phyloP scores from a whole-genome alignment of 139 green algal genomes.

The Chlamydomonas applanata region DNA sequence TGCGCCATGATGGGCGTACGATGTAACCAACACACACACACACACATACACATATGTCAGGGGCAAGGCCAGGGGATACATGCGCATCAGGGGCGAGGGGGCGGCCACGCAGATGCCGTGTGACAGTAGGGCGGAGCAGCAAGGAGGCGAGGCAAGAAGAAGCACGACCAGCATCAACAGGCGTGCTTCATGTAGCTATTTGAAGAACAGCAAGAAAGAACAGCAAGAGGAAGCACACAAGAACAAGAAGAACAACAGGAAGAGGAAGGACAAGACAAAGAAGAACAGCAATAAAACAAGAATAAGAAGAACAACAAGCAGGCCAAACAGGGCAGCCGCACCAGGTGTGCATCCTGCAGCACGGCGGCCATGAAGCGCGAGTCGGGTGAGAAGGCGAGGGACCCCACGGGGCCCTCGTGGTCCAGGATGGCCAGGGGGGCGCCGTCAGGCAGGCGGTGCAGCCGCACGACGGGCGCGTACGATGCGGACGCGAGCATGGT shows the following conservation, averaged over 20 bases:
- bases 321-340: neutral
- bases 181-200: too few species aligned
- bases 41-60: neutral
- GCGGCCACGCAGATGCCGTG: neutral
- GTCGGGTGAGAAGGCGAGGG: conserved; percentile 32
- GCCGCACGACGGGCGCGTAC: conserved; percentile 35
- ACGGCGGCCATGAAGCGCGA: conserved; percentile 33
- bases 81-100: neutral
- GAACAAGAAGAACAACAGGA: neutral
- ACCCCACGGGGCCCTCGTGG: conserved; percentile 19
- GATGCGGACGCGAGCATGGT: conserved; percentile 50
- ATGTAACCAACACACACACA: too few species aligned
- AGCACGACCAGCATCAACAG: neutral
- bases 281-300: neutral
- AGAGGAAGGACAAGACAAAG: neutral
- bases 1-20: too few species aligned
- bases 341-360: conserved; percentile 26
- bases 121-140: neutral
- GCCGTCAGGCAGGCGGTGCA: conserved; percentile 42
- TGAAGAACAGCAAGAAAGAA: neutral
- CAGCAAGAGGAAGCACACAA: neutral
- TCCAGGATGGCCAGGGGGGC: conserved; percentile 28
- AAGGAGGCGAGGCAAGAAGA: neutral
- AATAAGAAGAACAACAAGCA: neutral
- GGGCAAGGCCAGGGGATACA: neutral